Percentiles rank a stretch among this genome's conserved stretches.
Evolutionary conservation across 495 filamentous ascomycete genomes (phyloP).

Genomic region (Aspergillus sclerotioniger): DNA sequence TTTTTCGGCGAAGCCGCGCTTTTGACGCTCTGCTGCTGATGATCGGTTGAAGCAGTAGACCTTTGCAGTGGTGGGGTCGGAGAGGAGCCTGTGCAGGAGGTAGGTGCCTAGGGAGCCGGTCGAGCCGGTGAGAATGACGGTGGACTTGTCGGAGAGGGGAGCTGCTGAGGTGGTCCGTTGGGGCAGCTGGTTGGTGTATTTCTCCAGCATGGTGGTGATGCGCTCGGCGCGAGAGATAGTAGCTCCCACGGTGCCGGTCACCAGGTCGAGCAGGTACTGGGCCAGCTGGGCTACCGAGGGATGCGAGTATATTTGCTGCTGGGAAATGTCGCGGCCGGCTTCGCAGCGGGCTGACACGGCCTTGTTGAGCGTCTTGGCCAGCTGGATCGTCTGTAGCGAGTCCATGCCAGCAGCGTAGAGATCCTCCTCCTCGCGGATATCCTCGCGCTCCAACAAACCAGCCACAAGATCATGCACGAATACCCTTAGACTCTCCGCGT

Average conservation of each 20-base stretch:
- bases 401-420: conserved; percentile 30
- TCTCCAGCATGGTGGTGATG: conserved; percentile 17
- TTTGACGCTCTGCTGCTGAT: conserved; percentile 17
- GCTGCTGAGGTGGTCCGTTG: conserved; percentile 5
- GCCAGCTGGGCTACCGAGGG: conserved; percentile 27
- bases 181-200: conserved; percentile 25
- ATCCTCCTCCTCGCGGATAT: conserved; percentile 18
- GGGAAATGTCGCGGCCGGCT: conserved; percentile 11
- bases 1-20: conserved; percentile 13
- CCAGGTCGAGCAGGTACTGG: conserved; percentile 14
- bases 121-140: conserved; percentile 53
- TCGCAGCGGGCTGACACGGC: conserved; percentile 12
- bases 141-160: conserved; percentile 10
- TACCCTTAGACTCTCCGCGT: background rate
- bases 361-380: conserved; percentile 22
- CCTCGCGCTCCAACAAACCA: conserved; percentile 12
- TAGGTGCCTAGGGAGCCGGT: conserved; percentile 61
- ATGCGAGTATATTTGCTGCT: conserved; percentile 33
- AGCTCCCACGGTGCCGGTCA: conserved; percentile 17
- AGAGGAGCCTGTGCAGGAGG: conserved; percentile 46
- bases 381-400: conserved; percentile 35
- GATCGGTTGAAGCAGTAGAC: conserved; percentile 57
- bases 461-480: background rate
- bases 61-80: conserved; percentile 35
- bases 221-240: conserved; percentile 19